Base-by-base conservation (phyloP, 768 basidiomycete genomes). In the Boletus sensibilis region DNA sequence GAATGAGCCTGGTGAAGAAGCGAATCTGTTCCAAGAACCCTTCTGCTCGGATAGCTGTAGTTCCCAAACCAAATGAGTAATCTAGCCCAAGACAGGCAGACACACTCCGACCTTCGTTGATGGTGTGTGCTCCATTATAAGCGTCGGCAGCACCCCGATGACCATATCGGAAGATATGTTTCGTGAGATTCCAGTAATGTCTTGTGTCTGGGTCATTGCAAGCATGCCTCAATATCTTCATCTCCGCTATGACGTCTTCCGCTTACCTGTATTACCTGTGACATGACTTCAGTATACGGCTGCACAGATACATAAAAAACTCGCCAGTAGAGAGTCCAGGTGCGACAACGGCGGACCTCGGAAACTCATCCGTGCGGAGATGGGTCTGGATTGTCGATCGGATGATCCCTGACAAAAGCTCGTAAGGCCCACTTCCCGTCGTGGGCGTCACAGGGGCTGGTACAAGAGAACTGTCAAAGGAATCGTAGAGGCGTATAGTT, bases 131-230 rank as follows among this genome's bases (percentile, higher is more conserved):
- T 21, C 68, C 78, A 13, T 69, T 68, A 55, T 82, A 81, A 54
- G 66, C 75, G 47, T 64, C 66, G 33, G 35, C 23, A 21, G 33
- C 50, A 37, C 59, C 63, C n/a, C 58, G 55, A 59, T 77, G 77
- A 18, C 69, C 69, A 62, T 78, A 82, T 40, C 79, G 78, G 69
- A 78, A 78, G 53, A 80, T 80, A 57, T 79, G 73, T 34, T 59
- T 60, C 21, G 79, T 78, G 25, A 82, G 70, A 52, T 70, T 69
- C 79, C 78, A 79, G 50, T 80, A 79, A 48, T 70, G 69, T 40
- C 68, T 59, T 16, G 81, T 81, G 62, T 82, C 78, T 77, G 58
- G 2, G 40, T 49, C 49, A 50, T 53, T 20, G 43, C 35, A 53
- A 7, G 20, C 56, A 53, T 52, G 56, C 55, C 20, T 72, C 56